A percentile compares a stretch with the other conserved stretches of the same genome.
These are phyloP conservation scores for Musa troglodytarum DNA, from an alignment of 176 grass and related monocot species.

Conservation along the genomic window DNA sequence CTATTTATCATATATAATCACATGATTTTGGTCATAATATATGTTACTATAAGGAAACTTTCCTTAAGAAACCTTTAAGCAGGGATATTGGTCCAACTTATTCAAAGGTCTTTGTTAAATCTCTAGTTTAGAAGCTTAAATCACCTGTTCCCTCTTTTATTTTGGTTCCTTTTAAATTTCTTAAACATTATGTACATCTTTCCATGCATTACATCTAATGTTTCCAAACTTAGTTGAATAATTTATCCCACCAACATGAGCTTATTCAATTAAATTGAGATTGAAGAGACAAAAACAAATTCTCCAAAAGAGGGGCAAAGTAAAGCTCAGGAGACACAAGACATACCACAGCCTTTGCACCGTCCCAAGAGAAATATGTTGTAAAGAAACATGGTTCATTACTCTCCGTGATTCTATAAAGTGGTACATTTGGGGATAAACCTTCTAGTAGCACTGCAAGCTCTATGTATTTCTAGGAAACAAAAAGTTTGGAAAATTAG, in stretches of 20 bases:
- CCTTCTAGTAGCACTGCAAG: conserved; percentile 72
- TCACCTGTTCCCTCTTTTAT: background rate
- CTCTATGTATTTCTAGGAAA: conserved; percentile 83
- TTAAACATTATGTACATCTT: background rate
- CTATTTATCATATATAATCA: background rate
- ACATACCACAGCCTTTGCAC: conserved; percentile 61
- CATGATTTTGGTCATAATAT: background rate
- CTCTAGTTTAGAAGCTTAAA: background rate
- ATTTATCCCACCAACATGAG: too few relatives aligned
- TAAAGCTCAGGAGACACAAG: background rate
- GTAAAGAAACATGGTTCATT: conserved; percentile 91
- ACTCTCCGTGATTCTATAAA: conserved; percentile 83
- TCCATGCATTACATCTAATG: too few relatives aligned
- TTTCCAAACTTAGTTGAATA: too few relatives aligned
- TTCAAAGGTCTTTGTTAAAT: background rate
- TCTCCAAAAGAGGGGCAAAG: background rate
- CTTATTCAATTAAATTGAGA: background rate
- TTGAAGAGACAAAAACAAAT: background rate
- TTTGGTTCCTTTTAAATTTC: background rate
- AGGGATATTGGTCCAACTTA: background rate
- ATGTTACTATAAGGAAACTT: too few relatives aligned
- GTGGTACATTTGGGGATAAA: conserved; percentile 56
- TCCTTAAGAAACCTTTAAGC: background rate
- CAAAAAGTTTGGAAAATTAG: conserved; percentile 1
- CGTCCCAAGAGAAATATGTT: conserved; percentile 90